Base-by-base conservation (phyloP, 768 basidiomycete genomes). In the Royoungia palumana region DNA sequence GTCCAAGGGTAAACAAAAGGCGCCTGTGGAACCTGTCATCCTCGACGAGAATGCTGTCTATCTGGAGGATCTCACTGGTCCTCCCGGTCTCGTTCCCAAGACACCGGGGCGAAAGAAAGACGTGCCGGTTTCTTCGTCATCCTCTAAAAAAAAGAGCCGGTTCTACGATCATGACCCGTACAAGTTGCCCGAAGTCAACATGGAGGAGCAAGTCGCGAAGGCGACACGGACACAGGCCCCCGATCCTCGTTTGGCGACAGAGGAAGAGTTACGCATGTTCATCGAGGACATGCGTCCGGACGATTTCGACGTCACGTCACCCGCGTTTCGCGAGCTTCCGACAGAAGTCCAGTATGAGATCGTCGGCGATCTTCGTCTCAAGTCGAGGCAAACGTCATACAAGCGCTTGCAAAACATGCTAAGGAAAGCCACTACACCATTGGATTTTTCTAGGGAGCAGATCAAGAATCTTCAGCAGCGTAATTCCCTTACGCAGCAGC, bases 281-380 rank as follows among this genome's bases (percentile, higher is more conserved):
- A 96, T 98, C 54, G 94, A 97, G 50, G 89, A 94, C 38, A 94
- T 97, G 85, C 82, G 86, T 2, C 94, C 94, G 0, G 93, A 94
- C 59, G 94, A 98, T 61, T 90, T 98, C 58, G 95, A 98, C 62
- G 80, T 96, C 47, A 78, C 83, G 16, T 94, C 94, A 2, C 79
- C 90, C 5, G 90, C 85, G 17, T 99, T 99, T 65, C 81, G 85
- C 20, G 89, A 91, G 53, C 80, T 98, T 3, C 94, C 96, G 3
- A 95, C 92, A 0, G 94, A 98, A 66, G 83, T 96, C 19, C 93
- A 99, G 59, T 99, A 98, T 69, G 96, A 99, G 71, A 95, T 99
- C 56, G 85, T 98, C 28, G 94, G 95, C 45, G 96, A 99, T 71
- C 74, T 98, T 41, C 83, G 96, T 4, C 75, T 96, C 48, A 94